Evolutionary conservation across 2,329 filamentous ascomycete species (phyloP).

Genomic region (Trichoderma cornu-damae): DNA sequence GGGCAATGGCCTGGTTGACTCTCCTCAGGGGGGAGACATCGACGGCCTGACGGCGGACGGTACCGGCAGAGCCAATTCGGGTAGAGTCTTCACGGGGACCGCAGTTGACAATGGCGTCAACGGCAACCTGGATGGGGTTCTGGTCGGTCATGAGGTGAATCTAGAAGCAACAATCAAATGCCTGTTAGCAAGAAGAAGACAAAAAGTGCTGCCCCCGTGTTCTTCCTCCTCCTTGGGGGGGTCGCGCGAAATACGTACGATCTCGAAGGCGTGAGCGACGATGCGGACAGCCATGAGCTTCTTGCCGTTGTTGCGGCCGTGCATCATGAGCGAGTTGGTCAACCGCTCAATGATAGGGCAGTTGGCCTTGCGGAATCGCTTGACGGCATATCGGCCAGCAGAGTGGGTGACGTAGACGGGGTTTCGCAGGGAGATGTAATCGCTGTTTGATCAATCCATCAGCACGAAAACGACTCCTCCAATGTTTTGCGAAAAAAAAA

Average conservation of each 20-base stretch:
- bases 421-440: constrained; percentile 99
- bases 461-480: constrained; percentile 26
- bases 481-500: background rate
- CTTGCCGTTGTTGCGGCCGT: constrained; percentile 99
- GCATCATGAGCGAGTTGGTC: constrained; percentile 99
- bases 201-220: background rate
- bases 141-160: constrained; percentile 99
- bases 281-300: constrained; percentile 99
- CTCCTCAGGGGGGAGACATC: constrained; percentile 99
- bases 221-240: background rate
- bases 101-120: constrained; percentile 99
- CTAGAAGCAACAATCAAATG: constrained; percentile 45
- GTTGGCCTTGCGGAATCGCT: constrained; percentile 99
- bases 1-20: constrained; percentile 99
- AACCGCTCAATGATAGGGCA: constrained; percentile 99
- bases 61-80: constrained; percentile 98
- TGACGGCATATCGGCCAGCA: constrained; percentile 95
- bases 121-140: constrained; percentile 99
- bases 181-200: constrained; percentile 27
- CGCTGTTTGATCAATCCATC: constrained; percentile 53
- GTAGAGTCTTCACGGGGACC: constrained; percentile 99
- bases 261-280: constrained; percentile 98
- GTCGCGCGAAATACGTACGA: constrained; percentile 60
- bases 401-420: constrained; percentile 99
- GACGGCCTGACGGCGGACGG: constrained; percentile 99